Evolutionary conservation across 352 stramenopile species (phyloP), one percentile per base, ranked within the genome.

Genomic region (Phytopythium chamaehyphon): DNA sequence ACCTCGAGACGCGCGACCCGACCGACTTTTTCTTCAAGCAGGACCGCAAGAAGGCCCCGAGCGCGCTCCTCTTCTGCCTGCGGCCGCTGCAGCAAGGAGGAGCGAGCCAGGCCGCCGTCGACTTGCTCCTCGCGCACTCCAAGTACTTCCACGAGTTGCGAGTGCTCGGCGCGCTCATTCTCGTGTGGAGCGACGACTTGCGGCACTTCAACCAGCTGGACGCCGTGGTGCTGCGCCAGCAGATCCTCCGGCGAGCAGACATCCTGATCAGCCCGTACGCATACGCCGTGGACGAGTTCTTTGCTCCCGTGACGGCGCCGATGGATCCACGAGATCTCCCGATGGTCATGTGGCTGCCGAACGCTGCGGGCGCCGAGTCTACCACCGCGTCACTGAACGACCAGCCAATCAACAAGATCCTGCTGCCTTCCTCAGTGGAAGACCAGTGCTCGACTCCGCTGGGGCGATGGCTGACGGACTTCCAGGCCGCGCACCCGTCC

Each of bases 151-250:
- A 84, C 22, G 67, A 88, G 40, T 51, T 91, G 35, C 74, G 81
- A 6, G 61, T 64, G 18, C 61, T 83, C n/a, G 81, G 81, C 21
- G 89, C 74, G 40, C 64, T 91, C 11, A 67, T 91, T 35, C 62
- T 83, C 10, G 65, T 90, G 16, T 91, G 81, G 81, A 91, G 82
- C 56, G 81, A 90, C 51, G 81, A 91, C 43, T 54, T 90, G 53
- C 78, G 86, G 48, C 86, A 90, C 53, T 90, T 83, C 51, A 79
- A 91, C 62, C 81, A 88, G 66, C 86, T 88, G 47, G 64, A 87
- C 53, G 72, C 78, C 12, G 61, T 74, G 28, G 39, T 64, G 18
- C 47, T 91, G 40, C 78, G 74, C 9, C 70, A 91, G 28, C 62
- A 78, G 46, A 79, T 91, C 55, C 54, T 91, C 26, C 86, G 72